phyloP scores from a whole-genome alignment of 768 basidiomycete species.

The Tephrocybe sp. region DNA sequence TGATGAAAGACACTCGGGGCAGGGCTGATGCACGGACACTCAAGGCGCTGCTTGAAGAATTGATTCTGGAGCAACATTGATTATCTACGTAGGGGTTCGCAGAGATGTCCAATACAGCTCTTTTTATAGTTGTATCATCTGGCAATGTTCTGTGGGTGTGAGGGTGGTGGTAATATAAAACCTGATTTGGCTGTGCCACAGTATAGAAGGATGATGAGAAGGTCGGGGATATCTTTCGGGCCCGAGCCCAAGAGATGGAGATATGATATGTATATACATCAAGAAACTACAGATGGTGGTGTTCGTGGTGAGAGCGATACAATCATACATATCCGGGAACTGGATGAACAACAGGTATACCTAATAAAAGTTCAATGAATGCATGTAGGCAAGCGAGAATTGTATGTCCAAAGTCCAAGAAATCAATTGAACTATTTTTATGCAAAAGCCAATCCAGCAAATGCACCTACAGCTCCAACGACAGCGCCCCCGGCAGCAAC shows the following conservation, averaged over 20 bases:
- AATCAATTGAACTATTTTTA: constrained; percentile 14
- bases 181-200: neutral
- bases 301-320: neutral
- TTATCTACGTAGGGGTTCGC: neutral
- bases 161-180: neutral
- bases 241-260: neutral
- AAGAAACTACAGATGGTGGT: neutral
- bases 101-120: neutral
- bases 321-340: neutral
- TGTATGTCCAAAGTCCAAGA: neutral
- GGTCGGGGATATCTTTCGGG: neutral
- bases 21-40: constrained; percentile 71
- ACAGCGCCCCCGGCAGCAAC: constrained; percentile 58
- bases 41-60: constrained; percentile 46
- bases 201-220: neutral
- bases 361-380: neutral
- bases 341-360: neutral
- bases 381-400: neutral
- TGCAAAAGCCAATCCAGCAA: constrained; percentile 56
- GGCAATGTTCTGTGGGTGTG: neutral
- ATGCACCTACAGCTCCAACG: constrained; percentile 60
- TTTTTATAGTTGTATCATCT: neutral
- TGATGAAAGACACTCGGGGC: constrained; percentile 83
- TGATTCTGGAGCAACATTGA: constrained; percentile 30
- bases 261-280: neutral